Evolutionary conservation across 208 protist genomes (phyloP).

Genomic region (Porcisia hertigi): DNA sequence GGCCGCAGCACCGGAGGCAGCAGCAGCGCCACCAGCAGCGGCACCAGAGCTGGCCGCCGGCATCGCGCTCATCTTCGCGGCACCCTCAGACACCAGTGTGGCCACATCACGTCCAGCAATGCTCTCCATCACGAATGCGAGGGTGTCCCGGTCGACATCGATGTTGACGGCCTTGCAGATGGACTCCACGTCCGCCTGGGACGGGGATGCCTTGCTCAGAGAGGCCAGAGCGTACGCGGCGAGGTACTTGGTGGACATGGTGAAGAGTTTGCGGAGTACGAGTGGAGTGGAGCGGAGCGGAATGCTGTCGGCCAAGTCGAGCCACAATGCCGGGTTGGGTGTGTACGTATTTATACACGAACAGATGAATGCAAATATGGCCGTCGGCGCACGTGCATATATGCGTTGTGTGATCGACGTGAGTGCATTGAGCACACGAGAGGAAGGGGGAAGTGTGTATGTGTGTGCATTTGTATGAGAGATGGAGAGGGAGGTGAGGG

Average conservation of each 20-base stretch:
- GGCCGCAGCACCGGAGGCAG: constrained; percentile 9
- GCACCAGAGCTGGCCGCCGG: constrained; percentile 43
- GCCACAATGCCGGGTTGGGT: too few relatives aligned
- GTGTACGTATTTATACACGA: too few relatives aligned
- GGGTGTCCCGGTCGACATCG: constrained; percentile 67
- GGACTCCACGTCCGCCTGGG: constrained; percentile 74
- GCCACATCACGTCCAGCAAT: constrained; percentile 74
- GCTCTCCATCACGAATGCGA: constrained; percentile 83
- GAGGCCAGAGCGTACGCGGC: constrained; percentile 91
- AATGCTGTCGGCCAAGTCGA: neutral
- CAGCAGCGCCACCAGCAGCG: constrained; percentile 32
- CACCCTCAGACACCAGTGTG: constrained; percentile 79
- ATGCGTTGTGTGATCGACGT: too few relatives aligned
- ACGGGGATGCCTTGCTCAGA: constrained; percentile 75
- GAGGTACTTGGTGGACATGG: constrained; percentile 91
- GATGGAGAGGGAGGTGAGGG: too few relatives aligned
- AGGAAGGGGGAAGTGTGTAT: too few relatives aligned
- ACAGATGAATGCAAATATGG: too few relatives aligned
- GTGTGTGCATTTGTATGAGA: too few relatives aligned
- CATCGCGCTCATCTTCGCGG: constrained; percentile 75
- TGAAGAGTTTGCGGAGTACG: neutral
- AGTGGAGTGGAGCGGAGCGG: neutral
- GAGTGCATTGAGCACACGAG: too few relatives aligned
- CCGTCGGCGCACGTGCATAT: too few relatives aligned
- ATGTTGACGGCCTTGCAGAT: constrained; percentile 86